phyloP scores from a whole-genome alignment of 2,329 filamentous ascomycete species.

The Alternaria tenuissima region DNA sequence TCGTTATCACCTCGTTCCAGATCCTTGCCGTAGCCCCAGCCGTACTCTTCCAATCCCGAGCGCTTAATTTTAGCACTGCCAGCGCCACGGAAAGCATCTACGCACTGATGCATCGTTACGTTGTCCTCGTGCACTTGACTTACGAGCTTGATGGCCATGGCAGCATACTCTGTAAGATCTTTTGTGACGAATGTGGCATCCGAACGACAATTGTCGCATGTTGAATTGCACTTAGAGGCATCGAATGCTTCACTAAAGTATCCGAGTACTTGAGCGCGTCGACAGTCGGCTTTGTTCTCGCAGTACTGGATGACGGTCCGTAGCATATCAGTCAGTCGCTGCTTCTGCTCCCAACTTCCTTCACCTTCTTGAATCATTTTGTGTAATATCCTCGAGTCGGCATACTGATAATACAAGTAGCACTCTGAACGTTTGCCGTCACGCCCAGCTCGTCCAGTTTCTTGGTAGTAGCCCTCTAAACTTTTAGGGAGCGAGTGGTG shows the following conservation, averaged over 20 bases:
- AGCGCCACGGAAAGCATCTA: constrained; percentile 82
- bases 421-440: constrained; percentile 89
- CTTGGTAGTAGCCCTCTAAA: constrained; percentile 97
- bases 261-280: constrained; percentile 84
- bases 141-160: constrained; percentile 74
- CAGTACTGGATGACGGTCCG: constrained; percentile 86
- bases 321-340: constrained; percentile 85
- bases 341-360: constrained; percentile 78
- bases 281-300: constrained; percentile 87
- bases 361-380: constrained; percentile 86
- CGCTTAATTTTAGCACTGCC: constrained; percentile 67
- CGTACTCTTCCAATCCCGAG: constrained; percentile 61
- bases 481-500: constrained; percentile 94
- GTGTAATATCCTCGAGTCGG: constrained; percentile 75
- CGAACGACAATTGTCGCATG: constrained; percentile 90
- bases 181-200: constrained; percentile 73
- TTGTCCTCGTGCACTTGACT: constrained; percentile 63
- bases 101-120: constrained; percentile 75
- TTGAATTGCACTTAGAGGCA: constrained; percentile 72
- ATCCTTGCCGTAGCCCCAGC: constrained; percentile 70
- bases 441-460: constrained; percentile 92
- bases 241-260: constrained; percentile 93
- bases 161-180: constrained; percentile 80
- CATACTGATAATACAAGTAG: constrained; percentile 86
- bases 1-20: constrained; percentile 80